These are phyloP conservation scores for Tylopilus plumbeoviolaceoides DNA, from an alignment of 768 basidiomycete genomes.

Conservation along the genomic window DNA sequence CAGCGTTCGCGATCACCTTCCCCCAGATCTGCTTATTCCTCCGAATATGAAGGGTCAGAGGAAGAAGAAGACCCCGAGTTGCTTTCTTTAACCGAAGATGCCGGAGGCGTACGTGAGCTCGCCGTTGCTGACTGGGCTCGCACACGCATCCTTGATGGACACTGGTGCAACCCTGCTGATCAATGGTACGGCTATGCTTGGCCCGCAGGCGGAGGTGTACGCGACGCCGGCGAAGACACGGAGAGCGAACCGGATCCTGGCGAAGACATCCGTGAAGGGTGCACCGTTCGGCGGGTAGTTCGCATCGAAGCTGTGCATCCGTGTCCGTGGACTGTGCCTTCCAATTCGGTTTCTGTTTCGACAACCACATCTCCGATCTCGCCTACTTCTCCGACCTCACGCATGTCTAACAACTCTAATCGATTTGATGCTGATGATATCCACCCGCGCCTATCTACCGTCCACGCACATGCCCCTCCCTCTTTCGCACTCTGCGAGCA, in stretches of 20 bases:
- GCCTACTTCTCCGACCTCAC: conserved; percentile 22
- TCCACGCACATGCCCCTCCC: conserved; percentile 53
- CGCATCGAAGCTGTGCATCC: conserved; percentile 40
- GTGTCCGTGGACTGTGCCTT: conserved; percentile 53
- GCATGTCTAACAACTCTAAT: conserved; percentile 5
- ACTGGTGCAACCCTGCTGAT: conserved; percentile 74
- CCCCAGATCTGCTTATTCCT: conserved; percentile 28
- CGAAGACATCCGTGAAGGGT: conserved; percentile 18
- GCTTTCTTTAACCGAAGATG: conserved; percentile 44
- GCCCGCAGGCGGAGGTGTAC: conserved; percentile 34
- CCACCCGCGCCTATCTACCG: conserved; percentile 49
- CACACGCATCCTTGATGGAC: conserved; percentile 65
- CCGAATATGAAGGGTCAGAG: conserved; percentile 34
- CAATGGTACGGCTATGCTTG: conserved; percentile 52
- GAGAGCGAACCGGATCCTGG: conserved; percentile 27
- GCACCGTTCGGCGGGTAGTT: conserved; percentile 15
- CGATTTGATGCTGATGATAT: conserved; percentile 17
- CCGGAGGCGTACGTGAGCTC: conserved; percentile 44
- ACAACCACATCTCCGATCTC: conserved; percentile 15
- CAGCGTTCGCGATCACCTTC: conserved; percentile 31
- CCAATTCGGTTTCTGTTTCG: conserved; percentile 10
- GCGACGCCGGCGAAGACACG: conserved; percentile 23
- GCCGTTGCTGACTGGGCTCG: conserved; percentile 73
- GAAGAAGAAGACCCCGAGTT: conserved; percentile 44
- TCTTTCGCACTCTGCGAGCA: conserved; percentile 62